phyloP scores from a whole-genome alignment of 768 basidiomycete genomes.

The Rhodocollybia butyracea region DNA sequence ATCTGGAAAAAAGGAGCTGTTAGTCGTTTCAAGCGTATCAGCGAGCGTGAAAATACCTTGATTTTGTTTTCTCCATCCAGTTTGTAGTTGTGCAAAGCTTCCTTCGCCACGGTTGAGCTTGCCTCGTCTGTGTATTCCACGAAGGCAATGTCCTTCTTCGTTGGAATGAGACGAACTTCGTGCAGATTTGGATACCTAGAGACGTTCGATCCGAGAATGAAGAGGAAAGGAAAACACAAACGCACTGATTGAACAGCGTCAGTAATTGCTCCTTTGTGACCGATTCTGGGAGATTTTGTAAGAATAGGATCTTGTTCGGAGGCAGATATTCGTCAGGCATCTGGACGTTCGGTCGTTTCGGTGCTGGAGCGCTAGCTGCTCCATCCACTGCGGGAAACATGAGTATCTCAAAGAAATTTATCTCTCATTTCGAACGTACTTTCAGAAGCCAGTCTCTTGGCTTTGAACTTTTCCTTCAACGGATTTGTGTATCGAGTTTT shows the following conservation, averaged over 20 bases:
- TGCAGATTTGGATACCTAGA: conserved; percentile 87
- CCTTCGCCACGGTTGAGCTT: conserved; percentile 88
- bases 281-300: conserved; percentile 92
- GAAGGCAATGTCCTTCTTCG: conserved; percentile 97
- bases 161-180: conserved; percentile 98
- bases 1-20: conserved; percentile 39
- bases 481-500: conserved; percentile 86
- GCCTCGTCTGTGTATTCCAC: conserved; percentile 96
- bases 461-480: conserved; percentile 78
- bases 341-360: conserved; percentile 83
- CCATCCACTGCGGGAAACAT: conserved; percentile 55
- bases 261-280: conserved; percentile 92
- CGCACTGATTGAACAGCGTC: conserved; percentile 87
- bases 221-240: conserved; percentile 15
- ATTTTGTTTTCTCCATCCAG: conserved; percentile 98
- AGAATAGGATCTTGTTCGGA: conserved; percentile 97
- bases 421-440: conserved; percentile 42
- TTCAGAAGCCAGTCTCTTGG: conserved; percentile 79
- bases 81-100: conserved; percentile 96
- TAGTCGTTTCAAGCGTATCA: not conserved
- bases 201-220: conserved; percentile 7
- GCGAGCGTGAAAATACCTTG: conserved; percentile 56
- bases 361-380: conserved; percentile 55
- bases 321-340: conserved; percentile 99
- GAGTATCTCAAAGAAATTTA: conserved; percentile 9